Evolutionary conservation across 352 stramenopile species (phyloP).

Genomic region (Pythium dissotocum): DNA sequence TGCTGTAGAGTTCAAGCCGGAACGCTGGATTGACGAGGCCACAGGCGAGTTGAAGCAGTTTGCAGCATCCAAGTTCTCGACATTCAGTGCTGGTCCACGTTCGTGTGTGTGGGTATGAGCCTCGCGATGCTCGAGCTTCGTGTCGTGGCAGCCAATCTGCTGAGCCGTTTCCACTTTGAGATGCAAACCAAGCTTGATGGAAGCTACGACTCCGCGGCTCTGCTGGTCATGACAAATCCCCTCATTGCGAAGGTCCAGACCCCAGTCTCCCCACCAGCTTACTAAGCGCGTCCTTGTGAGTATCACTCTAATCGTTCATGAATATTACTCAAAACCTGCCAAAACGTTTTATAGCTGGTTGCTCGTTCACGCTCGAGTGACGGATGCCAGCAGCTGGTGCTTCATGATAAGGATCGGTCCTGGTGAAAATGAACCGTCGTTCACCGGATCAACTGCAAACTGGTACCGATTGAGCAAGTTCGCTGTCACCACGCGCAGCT

Average conservation of each 20-base stretch:
- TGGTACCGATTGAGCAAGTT: slow-evolving; percentile 19
- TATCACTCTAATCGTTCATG: background rate
- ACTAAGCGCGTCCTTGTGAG: background rate
- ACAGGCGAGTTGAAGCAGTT: slow-evolving; percentile 17
- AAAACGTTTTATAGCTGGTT: background rate
- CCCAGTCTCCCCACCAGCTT: background rate
- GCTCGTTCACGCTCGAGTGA: background rate
- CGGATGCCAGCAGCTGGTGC: slow-evolving; percentile 11
- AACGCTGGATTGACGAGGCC: slow-evolving; percentile 46
- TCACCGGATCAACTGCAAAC: slow-evolving; percentile 14
- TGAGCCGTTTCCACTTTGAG: background rate
- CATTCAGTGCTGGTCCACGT: slow-evolving; percentile 45
- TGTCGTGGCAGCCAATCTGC: background rate
- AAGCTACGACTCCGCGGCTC: background rate
- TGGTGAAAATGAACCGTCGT: slow-evolving; percentile 13
- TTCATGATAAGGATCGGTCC: slow-evolving; percentile 22
- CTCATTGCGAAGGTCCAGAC: background rate
- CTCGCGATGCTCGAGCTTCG: slow-evolving; percentile 40
- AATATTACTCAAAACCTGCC: background rate
- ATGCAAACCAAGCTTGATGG: background rate
- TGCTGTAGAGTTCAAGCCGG: slow-evolving; percentile 52
- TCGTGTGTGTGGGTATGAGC: slow-evolving; percentile 34
- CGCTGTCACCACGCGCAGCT: slow-evolving; percentile 34
- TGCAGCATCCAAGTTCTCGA: slow-evolving; percentile 31
- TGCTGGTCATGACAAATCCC: background rate